A percentile compares a stretch with the other conserved stretches of the same genome.
These are phyloP conservation scores for Starmerella lactis-condensi DNA, from an alignment of 805 yeast species.

Conservation along the genomic window DNA sequence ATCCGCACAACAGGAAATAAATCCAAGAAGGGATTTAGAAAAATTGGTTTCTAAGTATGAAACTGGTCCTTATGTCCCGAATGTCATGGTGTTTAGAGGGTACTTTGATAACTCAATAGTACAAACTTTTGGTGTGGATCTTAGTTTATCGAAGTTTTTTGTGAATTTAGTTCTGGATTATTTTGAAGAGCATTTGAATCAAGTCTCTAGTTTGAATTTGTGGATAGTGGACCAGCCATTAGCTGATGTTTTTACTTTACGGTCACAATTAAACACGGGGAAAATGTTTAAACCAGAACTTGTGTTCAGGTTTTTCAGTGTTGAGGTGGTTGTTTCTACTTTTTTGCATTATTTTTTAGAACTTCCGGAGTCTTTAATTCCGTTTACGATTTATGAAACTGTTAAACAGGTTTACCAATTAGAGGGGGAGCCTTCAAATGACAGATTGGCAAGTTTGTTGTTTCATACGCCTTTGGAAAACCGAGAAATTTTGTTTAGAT, in stretches of 20 bases:
- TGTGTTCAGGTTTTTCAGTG: slow-evolving; percentile 28
- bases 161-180: slow-evolving; percentile 42
- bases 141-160: slow-evolving; percentile 45
- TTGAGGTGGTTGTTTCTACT: slow-evolving; percentile 37
- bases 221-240: slow-evolving; percentile 48
- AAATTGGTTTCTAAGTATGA: slow-evolving; percentile 40
- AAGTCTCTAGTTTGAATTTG: neutral
- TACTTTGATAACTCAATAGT: slow-evolving; percentile 41
- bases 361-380: slow-evolving; percentile 54
- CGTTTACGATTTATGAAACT: slow-evolving; percentile 39
- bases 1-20: slow-evolving; percentile 41
- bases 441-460: slow-evolving; percentile 14
- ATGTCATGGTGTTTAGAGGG: slow-evolving; percentile 50
- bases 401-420: slow-evolving; percentile 37
- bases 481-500: slow-evolving; percentile 11
- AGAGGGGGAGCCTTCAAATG: slow-evolving; percentile 4
- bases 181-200: slow-evolving; percentile 15
- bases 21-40: slow-evolving; percentile 44
- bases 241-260: slow-evolving; percentile 37
- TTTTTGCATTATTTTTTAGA: slow-evolving; percentile 52
- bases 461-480: slow-evolving; percentile 15
- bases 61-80: slow-evolving; percentile 59
- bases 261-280: slow-evolving; percentile 27
- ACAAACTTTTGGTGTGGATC: slow-evolving; percentile 66
- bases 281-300: slow-evolving; percentile 17